phyloP scores from a whole-genome alignment of 305 asterid species.

The Solanum hybrid region DNA sequence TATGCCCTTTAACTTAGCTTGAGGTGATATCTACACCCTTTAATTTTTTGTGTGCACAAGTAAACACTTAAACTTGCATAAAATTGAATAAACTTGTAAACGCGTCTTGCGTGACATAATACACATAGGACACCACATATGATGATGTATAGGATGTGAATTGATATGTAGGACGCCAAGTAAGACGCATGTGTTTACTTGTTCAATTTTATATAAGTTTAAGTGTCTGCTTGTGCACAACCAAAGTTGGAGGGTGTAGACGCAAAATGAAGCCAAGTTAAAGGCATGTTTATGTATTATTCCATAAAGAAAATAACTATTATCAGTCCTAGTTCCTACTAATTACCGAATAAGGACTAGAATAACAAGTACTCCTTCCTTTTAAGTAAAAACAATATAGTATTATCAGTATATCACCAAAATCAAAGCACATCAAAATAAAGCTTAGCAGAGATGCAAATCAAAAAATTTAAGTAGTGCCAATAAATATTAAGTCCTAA shows the following conservation, averaged over 20 bases:
- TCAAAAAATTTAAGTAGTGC: background rate
- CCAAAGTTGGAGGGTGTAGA: background rate
- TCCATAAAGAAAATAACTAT: background rate
- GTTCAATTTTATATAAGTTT: background rate
- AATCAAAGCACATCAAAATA: background rate
- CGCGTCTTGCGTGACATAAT: background rate
- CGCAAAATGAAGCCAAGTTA: background rate
- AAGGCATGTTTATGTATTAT: background rate
- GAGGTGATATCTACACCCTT: background rate
- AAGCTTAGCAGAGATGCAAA: background rate
- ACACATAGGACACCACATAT: too few relatives aligned
- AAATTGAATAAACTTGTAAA: too few relatives aligned
- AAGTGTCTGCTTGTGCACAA: background rate
- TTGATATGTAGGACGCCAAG: background rate
- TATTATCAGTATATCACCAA: background rate
- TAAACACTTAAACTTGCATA: background rate
- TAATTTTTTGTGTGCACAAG: background rate
- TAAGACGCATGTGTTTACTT: background rate
- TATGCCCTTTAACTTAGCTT: background rate
- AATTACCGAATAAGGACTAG: background rate
- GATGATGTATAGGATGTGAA: background rate
- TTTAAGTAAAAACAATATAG: background rate
- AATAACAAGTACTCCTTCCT: background rate
- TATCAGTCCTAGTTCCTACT: background rate
- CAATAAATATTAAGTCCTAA: background rate